Evolutionary conservation across 148 eudicot species (phyloP).

Genomic region (Rheum nobile): DNA sequence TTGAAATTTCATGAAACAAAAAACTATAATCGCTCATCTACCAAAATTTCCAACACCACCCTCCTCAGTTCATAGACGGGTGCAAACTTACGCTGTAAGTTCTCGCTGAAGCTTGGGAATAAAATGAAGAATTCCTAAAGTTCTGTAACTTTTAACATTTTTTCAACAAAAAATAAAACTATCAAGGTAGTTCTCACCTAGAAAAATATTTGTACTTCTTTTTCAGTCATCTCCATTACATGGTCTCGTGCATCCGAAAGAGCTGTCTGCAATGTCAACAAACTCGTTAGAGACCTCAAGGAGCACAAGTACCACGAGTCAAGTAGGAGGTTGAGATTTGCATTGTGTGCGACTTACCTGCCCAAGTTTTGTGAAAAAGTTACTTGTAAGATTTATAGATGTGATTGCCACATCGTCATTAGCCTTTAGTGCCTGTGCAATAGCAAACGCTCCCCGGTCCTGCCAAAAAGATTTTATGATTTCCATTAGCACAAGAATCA

Average conservation of each 20-base stretch:
- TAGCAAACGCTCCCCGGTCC: conserved; percentile 93
- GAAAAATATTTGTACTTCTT: conserved; percentile 55
- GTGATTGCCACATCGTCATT: conserved; percentile 80
- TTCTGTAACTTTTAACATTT: not conserved
- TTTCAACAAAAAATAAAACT: not conserved
- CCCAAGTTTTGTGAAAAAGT: conserved; percentile 84
- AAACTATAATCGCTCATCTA: not conserved
- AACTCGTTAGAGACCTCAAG: not conserved
- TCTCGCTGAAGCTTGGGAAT: not conserved
- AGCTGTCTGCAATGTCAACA: conserved; percentile 52
- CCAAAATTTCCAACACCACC: conserved; percentile 6
- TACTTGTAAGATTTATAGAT: conserved; percentile 65
- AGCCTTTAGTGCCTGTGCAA: conserved; percentile 93
- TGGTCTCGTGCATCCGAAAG: conserved; percentile 88
- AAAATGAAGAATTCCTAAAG: not conserved
- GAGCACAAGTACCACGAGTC: not conserved
- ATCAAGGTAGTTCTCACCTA: conserved; percentile 10
- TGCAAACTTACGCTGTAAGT: not conserved
- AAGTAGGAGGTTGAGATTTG: not conserved
- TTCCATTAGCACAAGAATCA: not conserved
- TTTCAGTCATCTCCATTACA: conserved; percentile 84
- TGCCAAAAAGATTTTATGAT: conserved; percentile 13
- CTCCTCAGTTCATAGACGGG: not conserved
- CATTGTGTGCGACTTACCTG: conserved; percentile 36
- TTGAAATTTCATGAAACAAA: not conserved